phyloP scores from a whole-genome alignment of 805 yeast genomes.

The Starmerella apicola region DNA sequence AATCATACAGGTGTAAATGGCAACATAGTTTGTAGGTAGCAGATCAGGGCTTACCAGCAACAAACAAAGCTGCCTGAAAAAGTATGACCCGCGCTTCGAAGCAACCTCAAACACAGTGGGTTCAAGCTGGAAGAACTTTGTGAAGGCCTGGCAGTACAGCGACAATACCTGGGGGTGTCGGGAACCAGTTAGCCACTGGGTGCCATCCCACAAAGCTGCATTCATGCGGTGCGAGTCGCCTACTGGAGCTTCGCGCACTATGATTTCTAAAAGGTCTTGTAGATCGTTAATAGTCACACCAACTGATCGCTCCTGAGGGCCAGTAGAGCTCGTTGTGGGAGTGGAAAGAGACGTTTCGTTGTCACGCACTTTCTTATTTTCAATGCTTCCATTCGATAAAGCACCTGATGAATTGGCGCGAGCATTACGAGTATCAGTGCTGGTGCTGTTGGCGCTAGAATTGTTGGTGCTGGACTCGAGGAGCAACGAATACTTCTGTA shows the following conservation, averaged over 20 bases:
- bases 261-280: constrained; percentile 19
- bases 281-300: constrained; percentile 20
- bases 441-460: background rate
- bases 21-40: constrained; percentile 13
- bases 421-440: background rate
- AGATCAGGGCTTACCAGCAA: constrained; percentile 2
- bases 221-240: constrained; percentile 7
- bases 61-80: constrained; percentile 14
- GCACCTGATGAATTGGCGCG: background rate
- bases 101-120: constrained; percentile 1
- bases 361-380: background rate
- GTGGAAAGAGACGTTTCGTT: background rate
- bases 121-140: constrained; percentile 16
- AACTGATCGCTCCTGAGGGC: constrained; percentile 2
- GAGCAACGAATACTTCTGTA: constrained; percentile 21
- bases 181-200: constrained; percentile 23
- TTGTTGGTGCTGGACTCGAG: background rate
- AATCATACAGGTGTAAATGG: constrained; percentile 17
- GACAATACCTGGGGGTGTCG: constrained; percentile 18
- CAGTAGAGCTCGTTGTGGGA: background rate
- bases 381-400: background rate
- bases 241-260: constrained; percentile 4
- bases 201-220: constrained; percentile 23
- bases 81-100: constrained; percentile 12
- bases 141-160: constrained; percentile 21